Conservation (phyloP, 2,329 filamentous ascomycete species). For the Dryadomyces sulphureus region DNA sequence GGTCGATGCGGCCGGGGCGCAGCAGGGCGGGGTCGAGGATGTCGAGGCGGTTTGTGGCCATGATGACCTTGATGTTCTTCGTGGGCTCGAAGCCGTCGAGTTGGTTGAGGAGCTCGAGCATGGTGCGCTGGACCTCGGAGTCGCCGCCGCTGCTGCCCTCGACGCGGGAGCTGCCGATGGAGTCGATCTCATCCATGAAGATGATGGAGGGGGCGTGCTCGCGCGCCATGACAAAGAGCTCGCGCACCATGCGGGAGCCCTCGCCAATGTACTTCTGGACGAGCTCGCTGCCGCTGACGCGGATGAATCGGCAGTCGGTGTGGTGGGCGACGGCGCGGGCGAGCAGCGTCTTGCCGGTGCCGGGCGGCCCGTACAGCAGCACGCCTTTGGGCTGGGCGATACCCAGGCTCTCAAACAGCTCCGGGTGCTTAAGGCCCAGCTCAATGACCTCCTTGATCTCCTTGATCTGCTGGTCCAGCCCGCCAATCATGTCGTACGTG, state of each 20-base stretch:
- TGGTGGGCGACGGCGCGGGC: slow-evolving; percentile 95
- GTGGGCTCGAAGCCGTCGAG: slow-evolving; percentile 97
- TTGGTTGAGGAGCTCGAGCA: slow-evolving; percentile 97
- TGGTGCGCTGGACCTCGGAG: slow-evolving; percentile 95
- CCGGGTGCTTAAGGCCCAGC: slow-evolving; percentile 92
- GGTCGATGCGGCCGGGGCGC: slow-evolving; percentile 91
- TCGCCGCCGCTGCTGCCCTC: slow-evolving; percentile 92
- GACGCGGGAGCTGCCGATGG: slow-evolving; percentile 91
- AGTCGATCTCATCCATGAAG: slow-evolving; percentile 99
- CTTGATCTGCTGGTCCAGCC: slow-evolving; percentile 97
- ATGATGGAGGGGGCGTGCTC: slow-evolving; percentile 98
- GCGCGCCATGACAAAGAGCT: slow-evolving; percentile 97
- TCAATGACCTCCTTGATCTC: slow-evolving; percentile 99
- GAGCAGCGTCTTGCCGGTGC: slow-evolving; percentile 91
- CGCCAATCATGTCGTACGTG: slow-evolving; percentile 99
- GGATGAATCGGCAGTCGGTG: slow-evolving; percentile 98
- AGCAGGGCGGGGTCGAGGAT: slow-evolving; percentile 91
- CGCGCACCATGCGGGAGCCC: slow-evolving; percentile 93
- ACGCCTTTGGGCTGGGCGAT: slow-evolving; percentile 98
- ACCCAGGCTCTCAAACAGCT: slow-evolving; percentile 96
- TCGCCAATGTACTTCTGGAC: slow-evolving; percentile 99
- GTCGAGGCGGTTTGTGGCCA: slow-evolving; percentile 96
- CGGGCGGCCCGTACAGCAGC: slow-evolving; percentile 86
- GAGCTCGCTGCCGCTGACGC: slow-evolving; percentile 87
- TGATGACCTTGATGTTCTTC: slow-evolving; percentile 99